These are phyloP conservation scores for Salicornia ramosissima DNA, from an alignment of 148 eudicot genomes.

Conservation along the genomic window DNA sequence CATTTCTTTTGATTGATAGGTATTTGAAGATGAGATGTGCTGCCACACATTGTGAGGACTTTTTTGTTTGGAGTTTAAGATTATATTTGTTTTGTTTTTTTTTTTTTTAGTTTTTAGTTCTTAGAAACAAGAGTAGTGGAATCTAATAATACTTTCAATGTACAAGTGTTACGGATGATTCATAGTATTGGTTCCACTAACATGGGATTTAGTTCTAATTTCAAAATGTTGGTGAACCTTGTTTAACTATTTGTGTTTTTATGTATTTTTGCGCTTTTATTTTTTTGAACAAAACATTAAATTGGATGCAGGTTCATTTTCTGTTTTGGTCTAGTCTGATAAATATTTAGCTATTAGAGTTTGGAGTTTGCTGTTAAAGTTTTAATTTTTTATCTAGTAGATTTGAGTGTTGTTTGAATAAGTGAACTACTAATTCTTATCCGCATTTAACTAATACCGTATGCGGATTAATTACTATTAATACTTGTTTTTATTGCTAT, in stretches of 20 bases:
- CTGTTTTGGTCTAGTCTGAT: no score
- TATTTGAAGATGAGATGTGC: neutral
- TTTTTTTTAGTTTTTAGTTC: neutral
- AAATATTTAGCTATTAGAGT: no score
- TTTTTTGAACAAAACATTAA: no score
- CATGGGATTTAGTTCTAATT: neutral
- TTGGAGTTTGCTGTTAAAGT: no score
- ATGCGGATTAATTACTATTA: no score
- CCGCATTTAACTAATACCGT: no score
- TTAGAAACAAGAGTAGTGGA: neutral
- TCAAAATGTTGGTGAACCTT: neutral
- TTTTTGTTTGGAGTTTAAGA: neutral
- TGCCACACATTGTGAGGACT: neutral
- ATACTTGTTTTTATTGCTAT: no score
- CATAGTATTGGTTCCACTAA: neutral
- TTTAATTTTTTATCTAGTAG: no score
- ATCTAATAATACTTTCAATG: neutral
- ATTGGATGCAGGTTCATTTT: no score
- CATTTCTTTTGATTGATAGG: neutral
- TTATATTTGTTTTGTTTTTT: neutral
- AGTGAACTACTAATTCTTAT: no score
- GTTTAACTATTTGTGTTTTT: neutral
- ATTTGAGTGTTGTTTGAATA: no score
- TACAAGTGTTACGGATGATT: neutral
- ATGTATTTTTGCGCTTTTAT: neutral